These are phyloP conservation scores for Russula olivacea DNA, from an alignment of 768 basidiomycete species.

Conservation along the genomic window DNA sequence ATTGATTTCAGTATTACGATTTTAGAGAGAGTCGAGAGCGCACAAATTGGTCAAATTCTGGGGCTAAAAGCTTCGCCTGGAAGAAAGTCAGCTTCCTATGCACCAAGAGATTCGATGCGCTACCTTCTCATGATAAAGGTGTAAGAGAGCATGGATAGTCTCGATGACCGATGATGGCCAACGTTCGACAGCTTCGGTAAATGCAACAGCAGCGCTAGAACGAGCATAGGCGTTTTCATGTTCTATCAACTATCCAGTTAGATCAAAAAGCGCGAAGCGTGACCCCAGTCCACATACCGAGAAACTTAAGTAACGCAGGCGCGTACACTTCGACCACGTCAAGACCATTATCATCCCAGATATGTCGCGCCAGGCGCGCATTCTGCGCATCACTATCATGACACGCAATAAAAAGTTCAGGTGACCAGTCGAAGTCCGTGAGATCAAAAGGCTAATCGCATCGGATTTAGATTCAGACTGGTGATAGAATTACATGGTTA, in stretches of 20 bases:
- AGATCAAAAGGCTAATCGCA: slow-evolving; percentile 76
- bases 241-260: slow-evolving; percentile 38
- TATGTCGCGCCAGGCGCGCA: slow-evolving; percentile 64
- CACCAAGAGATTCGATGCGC: neutral
- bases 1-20: slow-evolving; percentile 7
- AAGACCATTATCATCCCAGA: slow-evolving; percentile 96
- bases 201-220: slow-evolving; percentile 57
- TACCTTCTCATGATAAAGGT: slow-evolving; percentile 81
- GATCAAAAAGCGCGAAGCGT: slow-evolving; percentile 3
- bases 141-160: slow-evolving; percentile 52
- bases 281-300: slow-evolving; percentile 47
- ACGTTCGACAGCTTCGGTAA: slow-evolving; percentile 70
- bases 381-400: slow-evolving; percentile 92
- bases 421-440: slow-evolving; percentile 90
- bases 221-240: slow-evolving; percentile 82
- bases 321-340: slow-evolving; percentile 73
- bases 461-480: neutral
- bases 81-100: neutral
- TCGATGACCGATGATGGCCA: slow-evolving; percentile 53
- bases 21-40: slow-evolving; percentile 28
- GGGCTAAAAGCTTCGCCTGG: slow-evolving; percentile 78
- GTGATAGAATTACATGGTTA: neutral
- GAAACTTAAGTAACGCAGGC: slow-evolving; percentile 50
- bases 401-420: slow-evolving; percentile 79
- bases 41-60: slow-evolving; percentile 92